Base-by-base conservation (phyloP, 768 basidiomycete genomes). In the Leccinum aurantiacum region DNA sequence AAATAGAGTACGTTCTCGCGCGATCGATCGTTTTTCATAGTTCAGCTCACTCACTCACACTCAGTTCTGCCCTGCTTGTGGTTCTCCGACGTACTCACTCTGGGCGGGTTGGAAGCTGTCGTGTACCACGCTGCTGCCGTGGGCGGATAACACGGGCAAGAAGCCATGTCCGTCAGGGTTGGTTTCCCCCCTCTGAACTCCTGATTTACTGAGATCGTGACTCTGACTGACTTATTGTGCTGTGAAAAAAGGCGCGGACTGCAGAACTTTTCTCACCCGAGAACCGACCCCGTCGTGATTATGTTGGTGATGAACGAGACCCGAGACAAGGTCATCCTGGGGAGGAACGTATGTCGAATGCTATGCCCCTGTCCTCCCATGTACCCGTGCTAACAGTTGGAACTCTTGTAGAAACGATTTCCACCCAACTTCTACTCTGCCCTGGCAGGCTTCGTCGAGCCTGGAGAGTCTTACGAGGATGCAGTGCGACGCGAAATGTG, bases 51-150 rank as follows among this genome's bases (percentile, higher is more conserved):
- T 52, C 19, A 53, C n/a, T 2, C 24, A 19, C 52, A 15, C n/a
- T 5, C 61, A 95, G 93, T 95, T 92, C 72, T 98, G 96, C 69
- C 83, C 95, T 0, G 87, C 84, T 0, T 98, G 96, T 71, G 94
- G 95, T 4, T 83, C 87, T 0, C 81, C 82, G 2, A 84, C 87
- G 0, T 91, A 92, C 67, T 90, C 93, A 0, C 79, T 92, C 65
- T 98, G 96, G 96, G 94, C 86, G 4, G 96, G 96, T 0, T 99
- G 95, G 95, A 99, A 99, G 75, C 76, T 95, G 2, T 81, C 84
- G 4, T 99, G 96, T 72, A 77, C 82, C 6, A 82, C 90, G 0
- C 72, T 91, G 27, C 73, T 93, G 19, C 90, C 91, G 6, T 92
- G 91, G 89, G 79, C 82, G 6, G 80, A 88, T 61, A 86, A 86